Base-by-base conservation (phyloP, 2,329 filamentous ascomycete genomes). In the Claviceps humidiphila region DNA sequence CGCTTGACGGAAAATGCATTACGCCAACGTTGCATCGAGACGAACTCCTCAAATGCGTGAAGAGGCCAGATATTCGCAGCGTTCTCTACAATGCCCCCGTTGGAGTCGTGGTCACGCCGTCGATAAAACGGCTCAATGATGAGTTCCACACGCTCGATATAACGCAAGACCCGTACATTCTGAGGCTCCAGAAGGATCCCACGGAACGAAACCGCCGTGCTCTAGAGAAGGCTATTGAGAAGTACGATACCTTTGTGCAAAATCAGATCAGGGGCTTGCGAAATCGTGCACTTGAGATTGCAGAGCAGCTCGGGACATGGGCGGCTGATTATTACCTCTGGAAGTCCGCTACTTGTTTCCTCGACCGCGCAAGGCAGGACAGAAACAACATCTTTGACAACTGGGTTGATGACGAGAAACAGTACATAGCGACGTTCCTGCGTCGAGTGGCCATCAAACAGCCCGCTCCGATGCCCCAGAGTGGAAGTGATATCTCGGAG, bases 21-120 rank as follows among this genome's bases (percentile, higher is more conserved):
- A 84, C 83, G 1, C 89, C 89, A 0, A 83, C 77, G 2, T 60
- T 76, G 1, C 79, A 90, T 61, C 76, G 85, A 2, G 75, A 78
- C 13, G 86, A 93, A 57, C 75, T 95, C 3, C 64, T 86, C n/a
- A 70, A 71, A 17, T 74, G 81, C 58, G 81, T 85, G 2, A 82
- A 88, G 58, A 78, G 72, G n/a, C 89, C 89, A 1, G 62, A 71
- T 9, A 66, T 89, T 38, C 56, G 57, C 2, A 62, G 59, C 11
- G 57, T 70, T 6, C 45, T 59, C 0, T 78, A 71, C 56, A 50
- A 16, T 16, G 16, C 49, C 56, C 2, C 47, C 56, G 3, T 38
- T 50, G 5, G 49, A 52, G 3, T 30, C 3, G n/a, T 56, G 9
- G 51, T 57, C 7, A 71, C 68, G 2, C 49, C 56, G 2, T 63